Conservation (phyloP, 345 rosid genomes). For the Rubroshorea leprosula region DNA sequence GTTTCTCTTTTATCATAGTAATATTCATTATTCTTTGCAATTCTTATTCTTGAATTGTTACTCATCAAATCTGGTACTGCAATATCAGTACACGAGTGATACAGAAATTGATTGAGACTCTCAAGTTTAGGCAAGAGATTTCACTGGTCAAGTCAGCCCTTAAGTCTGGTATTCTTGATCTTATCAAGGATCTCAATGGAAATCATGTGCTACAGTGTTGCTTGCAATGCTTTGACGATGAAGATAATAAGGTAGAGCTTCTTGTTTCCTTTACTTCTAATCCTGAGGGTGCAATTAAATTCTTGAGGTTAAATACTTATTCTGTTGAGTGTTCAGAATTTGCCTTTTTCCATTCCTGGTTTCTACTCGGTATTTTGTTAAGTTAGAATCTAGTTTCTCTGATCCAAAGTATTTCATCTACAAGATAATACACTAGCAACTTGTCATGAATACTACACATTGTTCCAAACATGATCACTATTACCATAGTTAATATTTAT, state of each 20-base stretch:
- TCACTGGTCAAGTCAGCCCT: slow-evolving; percentile 42
- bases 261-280: slow-evolving; percentile 12
- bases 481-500: too few relatives aligned
- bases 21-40: slow-evolving; percentile 5
- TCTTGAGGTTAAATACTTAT: neutral
- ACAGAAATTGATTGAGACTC: slow-evolving; percentile 66
- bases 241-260: slow-evolving; percentile 47
- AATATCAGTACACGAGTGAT: slow-evolving; percentile 62
- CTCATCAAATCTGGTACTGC: slow-evolving; percentile 7
- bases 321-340: neutral
- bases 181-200: slow-evolving; percentile 68
- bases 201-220: slow-evolving; percentile 78
- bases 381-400: too few relatives aligned
- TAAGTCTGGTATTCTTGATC: slow-evolving; percentile 55
- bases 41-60: neutral
- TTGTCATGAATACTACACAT: too few relatives aligned
- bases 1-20: neutral
- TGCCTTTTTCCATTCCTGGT: too few relatives aligned
- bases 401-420: too few relatives aligned
- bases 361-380: too few relatives aligned
- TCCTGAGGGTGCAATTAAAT: slow-evolving; percentile 1
- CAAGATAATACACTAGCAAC: neutral
- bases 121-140: slow-evolving; percentile 54
- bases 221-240: slow-evolving; percentile 45
- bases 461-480: neutral